Percentiles rank a stretch among this genome's conserved stretches.
Evolutionary conservation across 169 alveolate species (phyloP).

Genomic region (Plasmodium knowlesi): DNA sequence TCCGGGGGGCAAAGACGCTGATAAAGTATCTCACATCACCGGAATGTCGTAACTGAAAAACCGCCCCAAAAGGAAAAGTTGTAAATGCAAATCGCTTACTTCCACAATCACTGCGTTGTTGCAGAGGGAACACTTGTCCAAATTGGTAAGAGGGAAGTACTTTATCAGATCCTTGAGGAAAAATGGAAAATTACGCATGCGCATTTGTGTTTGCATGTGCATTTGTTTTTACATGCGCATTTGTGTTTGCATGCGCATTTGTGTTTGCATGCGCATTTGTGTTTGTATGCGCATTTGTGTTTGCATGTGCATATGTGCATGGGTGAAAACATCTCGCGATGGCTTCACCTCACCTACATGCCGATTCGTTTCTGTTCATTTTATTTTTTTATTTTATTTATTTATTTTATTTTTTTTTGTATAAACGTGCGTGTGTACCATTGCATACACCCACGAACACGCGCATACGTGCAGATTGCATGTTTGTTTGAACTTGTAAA

Average conservation of each 20-base stretch:
- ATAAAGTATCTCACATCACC: neutral
- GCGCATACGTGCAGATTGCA: neutral
- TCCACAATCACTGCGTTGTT: constrained; percentile 62
- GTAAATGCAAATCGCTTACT: neutral
- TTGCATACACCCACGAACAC: neutral
- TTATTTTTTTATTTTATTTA: neutral
- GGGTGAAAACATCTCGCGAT: neutral
- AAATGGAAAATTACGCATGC: neutral
- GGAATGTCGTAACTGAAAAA: neutral
- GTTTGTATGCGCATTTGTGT: neutral
- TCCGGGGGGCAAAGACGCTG: neutral
- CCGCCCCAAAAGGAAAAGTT: too few relatives aligned
- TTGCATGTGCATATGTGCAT: neutral
- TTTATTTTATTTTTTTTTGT: neutral
- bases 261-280: neutral
- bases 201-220: neutral
- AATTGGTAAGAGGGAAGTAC: constrained; percentile 32
- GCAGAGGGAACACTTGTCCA: constrained; percentile 66
- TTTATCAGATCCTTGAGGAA: constrained; percentile 57
- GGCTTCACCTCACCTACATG: neutral
- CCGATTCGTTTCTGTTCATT: neutral
- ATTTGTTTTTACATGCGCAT: too few relatives aligned
- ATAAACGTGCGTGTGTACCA: constrained; percentile 9
- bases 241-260: neutral
- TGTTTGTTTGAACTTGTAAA: neutral